These are phyloP conservation scores for Candida cerambycidarum DNA, from an alignment of 805 yeast species.

Conservation along the genomic window DNA sequence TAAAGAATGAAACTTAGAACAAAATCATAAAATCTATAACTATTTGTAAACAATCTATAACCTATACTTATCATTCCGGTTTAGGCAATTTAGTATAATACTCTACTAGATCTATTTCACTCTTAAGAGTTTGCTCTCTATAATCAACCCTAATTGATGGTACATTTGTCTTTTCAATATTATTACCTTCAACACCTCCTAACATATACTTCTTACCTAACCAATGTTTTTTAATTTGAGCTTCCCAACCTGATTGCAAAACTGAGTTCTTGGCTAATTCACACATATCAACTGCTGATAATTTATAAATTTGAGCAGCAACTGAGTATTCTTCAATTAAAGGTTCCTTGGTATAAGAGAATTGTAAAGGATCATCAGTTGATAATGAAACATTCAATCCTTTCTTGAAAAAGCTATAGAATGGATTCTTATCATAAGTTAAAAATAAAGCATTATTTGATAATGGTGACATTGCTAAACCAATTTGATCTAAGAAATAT, in stretches of 20 bases:
- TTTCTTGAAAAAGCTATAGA: slow-evolving; percentile 83
- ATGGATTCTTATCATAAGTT: slow-evolving; percentile 96
- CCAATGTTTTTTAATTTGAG: slow-evolving; percentile 87
- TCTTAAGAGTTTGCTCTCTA: slow-evolving; percentile 74
- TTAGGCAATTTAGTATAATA: slow-evolving; percentile 45
- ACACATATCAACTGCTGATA: slow-evolving; percentile 95
- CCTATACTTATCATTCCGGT: too few relatives aligned
- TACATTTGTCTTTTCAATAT: slow-evolving; percentile 91
- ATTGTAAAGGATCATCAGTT: slow-evolving; percentile 97
- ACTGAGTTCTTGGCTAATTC: slow-evolving; percentile 94
- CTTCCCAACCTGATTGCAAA: slow-evolving; percentile 91
- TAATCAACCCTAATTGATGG: slow-evolving; percentile 85
- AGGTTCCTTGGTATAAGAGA: slow-evolving; percentile 95
- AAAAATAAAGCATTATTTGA: slow-evolving; percentile 94
- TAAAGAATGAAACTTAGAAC: too few relatives aligned
- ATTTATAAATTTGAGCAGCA: slow-evolving; percentile 95
- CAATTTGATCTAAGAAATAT: slow-evolving; percentile 91
- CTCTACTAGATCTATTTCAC: slow-evolving; percentile 68
- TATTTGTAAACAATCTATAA: too few relatives aligned
- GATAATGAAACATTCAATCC: slow-evolving; percentile 94
- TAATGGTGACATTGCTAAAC: slow-evolving; percentile 97
- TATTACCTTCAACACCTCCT: slow-evolving; percentile 77
- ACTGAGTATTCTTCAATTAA: slow-evolving; percentile 96
- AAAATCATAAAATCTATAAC: too few relatives aligned
- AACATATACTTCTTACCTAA: slow-evolving; percentile 63